Evolutionary conservation across 164 flowering plant species (phyloP), one percentile per base, ranked within the genome.

Genomic region (Vitis rotundifolia): DNA sequence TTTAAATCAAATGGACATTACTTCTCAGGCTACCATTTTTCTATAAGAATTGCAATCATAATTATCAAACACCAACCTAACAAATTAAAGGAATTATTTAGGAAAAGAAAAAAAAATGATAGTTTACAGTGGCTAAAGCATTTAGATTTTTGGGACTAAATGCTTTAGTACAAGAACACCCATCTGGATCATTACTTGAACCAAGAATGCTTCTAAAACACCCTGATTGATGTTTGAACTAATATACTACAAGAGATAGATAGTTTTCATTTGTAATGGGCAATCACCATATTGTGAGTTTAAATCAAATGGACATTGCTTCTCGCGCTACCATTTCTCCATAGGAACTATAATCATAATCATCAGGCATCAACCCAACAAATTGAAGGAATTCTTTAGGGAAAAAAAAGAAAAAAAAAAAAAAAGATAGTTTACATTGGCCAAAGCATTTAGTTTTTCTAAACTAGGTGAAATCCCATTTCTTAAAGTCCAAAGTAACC

Each of bases 111-210:
- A 28, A 18, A 65, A 57, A 7, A 13, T 37, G 5, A 7, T 3
- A 44, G 29, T 88, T 87, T 81, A 95, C 99, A 77, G 76, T 78
- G 59, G 98, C 89, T 79, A 95, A 77, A 28, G 85, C 86, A 79
- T 82, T 84, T 55, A 93, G 71, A 70, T 88, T 93, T 12, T 81
- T 87, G 55, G 87, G 74, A 76, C 83, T 79, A 18, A 82, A 79
- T 5, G 98, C 1, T 22, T 22, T 22, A 98, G 99, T 54, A 95
- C 99, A 67, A 95, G 93, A 68, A 95, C 94, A 68, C 99, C 99
- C 97, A 93, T 95, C 75, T 91, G 98, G 80, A 95, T 73, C 94
- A 89, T 91, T 67, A 98, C 87, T 66, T 89, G 88, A 81, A 95
- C 98, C 99, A 74, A 95, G 68, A 95, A 95, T 67, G 81, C 67